Evolutionary conservation across 495 filamentous ascomycete genomes (phyloP).

Genomic region (Xylaria sp.): DNA sequence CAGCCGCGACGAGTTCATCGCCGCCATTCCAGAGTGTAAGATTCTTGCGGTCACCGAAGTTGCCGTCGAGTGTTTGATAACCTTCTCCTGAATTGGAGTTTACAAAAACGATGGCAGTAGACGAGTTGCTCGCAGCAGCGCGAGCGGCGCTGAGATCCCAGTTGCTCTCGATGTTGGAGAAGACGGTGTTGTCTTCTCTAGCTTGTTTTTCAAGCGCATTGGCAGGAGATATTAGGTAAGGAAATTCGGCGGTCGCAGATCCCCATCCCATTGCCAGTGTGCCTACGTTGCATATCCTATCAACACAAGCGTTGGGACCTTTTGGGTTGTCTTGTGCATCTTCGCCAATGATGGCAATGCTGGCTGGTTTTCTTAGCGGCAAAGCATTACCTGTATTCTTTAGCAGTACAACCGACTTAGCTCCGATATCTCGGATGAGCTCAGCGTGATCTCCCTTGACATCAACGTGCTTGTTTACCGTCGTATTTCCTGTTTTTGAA

Average conservation of each 20-base stretch:
- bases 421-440: constrained; percentile 63
- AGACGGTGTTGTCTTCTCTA: constrained; percentile 34
- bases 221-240: constrained; percentile 64
- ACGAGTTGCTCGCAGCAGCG: constrained; percentile 45
- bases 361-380: constrained; percentile 58
- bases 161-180: constrained; percentile 43
- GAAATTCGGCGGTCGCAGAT: constrained; percentile 71
- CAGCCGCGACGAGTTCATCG: constrained; percentile 56
- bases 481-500: constrained; percentile 61
- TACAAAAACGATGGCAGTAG: constrained; percentile 62
- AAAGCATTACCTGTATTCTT: constrained; percentile 65
- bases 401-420: constrained; percentile 65
- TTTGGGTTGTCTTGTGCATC: constrained; percentile 62
- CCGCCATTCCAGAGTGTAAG: constrained; percentile 59
- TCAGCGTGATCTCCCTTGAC: constrained; percentile 58
- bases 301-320: constrained; percentile 52
- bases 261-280: constrained; percentile 65
- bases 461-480: constrained; percentile 70
- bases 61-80: constrained; percentile 63
- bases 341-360: constrained; percentile 67
- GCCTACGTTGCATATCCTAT: constrained; percentile 58
- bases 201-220: constrained; percentile 58
- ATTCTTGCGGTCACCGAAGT: constrained; percentile 62
- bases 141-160: constrained; percentile 45
- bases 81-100: constrained; percentile 63